Evolutionary conservation across 441 rosid species (phyloP), one percentile per base, ranked within the genome.

Genomic region (Populus tomentosa): DNA sequence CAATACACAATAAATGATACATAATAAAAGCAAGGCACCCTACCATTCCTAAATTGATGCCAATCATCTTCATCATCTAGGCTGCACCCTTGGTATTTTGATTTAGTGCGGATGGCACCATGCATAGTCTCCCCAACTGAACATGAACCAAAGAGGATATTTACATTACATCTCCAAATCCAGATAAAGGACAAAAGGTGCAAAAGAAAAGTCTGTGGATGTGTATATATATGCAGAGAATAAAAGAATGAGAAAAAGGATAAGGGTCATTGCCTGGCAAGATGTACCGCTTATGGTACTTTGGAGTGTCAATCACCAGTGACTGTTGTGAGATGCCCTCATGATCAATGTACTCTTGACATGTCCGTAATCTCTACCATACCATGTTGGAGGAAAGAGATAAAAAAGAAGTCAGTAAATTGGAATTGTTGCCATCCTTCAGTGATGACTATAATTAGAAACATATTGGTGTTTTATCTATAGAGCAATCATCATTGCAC

Each of bases 281-380:
- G 77, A 93, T 89, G 85, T 93, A 95, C 14, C 93, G 89, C 84
- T 95, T 95, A 82, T 88, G 96, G 85, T 84, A 95, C 86, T 90
- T 95, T 20, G 97, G 99, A 61, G 96, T 91, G 69, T 89, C 80
- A 59, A 95, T 95, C 76, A 89, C 90, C 70, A 87, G 83, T 5
- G 96, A 90, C 79, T 95, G 99, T 75, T 93, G 96, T 1, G 98
- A 87, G 73, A 89, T 77, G 59, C 99, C 97, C 80, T 93, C 97
- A 14, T 85, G 97, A 87, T 92, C 97, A 62, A 93, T 87, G 74
- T 89, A 92, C 83, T 93, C 92, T 81, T 89, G 97, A 85, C 98
- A 93, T 35, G 96, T 92, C 79, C 90, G 82, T 66, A 95, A 80
- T 84, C 99, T 93, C 99, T 93, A 86, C 56, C 77, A 82, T 73